A percentile compares a stretch with the other conserved stretches of the same genome.
phyloP scores from a whole-genome alignment of 2,329 filamentous ascomycete species.

The Dichotomopilus funicola region DNA sequence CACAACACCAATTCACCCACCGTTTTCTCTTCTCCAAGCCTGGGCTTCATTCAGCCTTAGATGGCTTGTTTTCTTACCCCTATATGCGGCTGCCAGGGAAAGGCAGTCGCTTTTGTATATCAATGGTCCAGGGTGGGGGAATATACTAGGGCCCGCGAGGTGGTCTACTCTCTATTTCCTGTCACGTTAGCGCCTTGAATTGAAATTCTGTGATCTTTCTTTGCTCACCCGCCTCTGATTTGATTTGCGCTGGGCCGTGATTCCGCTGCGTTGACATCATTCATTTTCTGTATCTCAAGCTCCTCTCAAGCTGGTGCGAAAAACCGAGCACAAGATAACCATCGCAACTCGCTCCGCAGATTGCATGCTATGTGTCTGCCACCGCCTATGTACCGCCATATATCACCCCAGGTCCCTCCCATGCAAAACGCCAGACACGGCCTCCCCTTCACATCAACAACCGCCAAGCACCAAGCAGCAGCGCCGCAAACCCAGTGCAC shows the following conservation, averaged over 20 bases:
- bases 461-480: slow-evolving; percentile 64
- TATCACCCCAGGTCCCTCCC: neutral
- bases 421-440: neutral
- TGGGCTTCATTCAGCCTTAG: neutral
- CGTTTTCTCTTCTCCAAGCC: neutral
- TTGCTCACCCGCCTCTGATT: neutral
- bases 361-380: too few relatives aligned
- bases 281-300: too few relatives aligned
- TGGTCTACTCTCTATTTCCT: slow-evolving; percentile 6
- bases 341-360: too few relatives aligned
- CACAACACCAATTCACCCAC: neutral
- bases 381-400: neutral
- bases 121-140: slow-evolving; percentile 5
- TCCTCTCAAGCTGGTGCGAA: too few relatives aligned
- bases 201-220: neutral
- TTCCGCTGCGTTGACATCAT: too few relatives aligned
- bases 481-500: slow-evolving; percentile 59
- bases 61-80: neutral
- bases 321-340: too few relatives aligned
- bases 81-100: neutral
- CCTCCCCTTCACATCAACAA: slow-evolving; percentile 51
- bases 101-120: slow-evolving; percentile 9
- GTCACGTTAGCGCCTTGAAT: neutral
- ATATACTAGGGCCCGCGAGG: slow-evolving; percentile 5
- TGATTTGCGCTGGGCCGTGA: too few relatives aligned